Conservation (phyloP, 2,329 filamentous ascomycete species). For the Aureobasidium sp. region DNA sequence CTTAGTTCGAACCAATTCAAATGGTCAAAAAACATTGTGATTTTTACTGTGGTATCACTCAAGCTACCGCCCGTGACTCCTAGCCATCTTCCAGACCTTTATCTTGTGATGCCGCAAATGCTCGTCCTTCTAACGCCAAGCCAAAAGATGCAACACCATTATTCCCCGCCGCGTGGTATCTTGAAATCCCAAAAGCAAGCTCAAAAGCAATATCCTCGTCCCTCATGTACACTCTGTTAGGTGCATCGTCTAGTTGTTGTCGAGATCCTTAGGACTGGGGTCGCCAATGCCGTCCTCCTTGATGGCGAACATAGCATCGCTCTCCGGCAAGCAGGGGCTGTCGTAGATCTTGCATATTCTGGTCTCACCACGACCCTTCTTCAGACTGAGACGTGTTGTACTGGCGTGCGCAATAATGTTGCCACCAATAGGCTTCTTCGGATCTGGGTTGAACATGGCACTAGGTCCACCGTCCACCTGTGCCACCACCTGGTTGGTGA, state of each 20-base stretch:
- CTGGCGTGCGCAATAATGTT: slow-evolving; percentile 98
- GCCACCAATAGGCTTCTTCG: slow-evolving; percentile 97
- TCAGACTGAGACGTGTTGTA: slow-evolving; percentile 86
- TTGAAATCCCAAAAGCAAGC: slow-evolving; percentile 5
- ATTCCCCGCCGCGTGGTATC: slow-evolving; percentile 2
- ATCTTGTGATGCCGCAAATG: neutral
- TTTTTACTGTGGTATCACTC: neutral
- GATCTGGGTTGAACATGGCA: slow-evolving; percentile 98
- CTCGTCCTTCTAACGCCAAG: slow-evolving; percentile 5
- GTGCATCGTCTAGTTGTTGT: slow-evolving; percentile 48
- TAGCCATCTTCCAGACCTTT: neutral
- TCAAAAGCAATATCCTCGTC: slow-evolving; percentile 5
- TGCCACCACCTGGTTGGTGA: slow-evolving; percentile 97
- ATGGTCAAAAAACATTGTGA: neutral
- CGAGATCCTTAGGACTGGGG: slow-evolving; percentile 87
- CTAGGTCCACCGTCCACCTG: slow-evolving; percentile 95
- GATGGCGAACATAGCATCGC: slow-evolving; percentile 93
- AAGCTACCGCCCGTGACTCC: neutral
- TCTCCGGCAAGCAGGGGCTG: slow-evolving; percentile 92
- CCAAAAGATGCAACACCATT: neutral
- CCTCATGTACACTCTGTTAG: neutral
- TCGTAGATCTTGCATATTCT: slow-evolving; percentile 99
- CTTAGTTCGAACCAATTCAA: no score
- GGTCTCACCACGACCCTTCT: slow-evolving; percentile 92
- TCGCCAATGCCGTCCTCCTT: slow-evolving; percentile 95